Conservation (phyloP, 2,329 filamentous ascomycete genomes). For the Cytospora chrysosperma region DNA sequence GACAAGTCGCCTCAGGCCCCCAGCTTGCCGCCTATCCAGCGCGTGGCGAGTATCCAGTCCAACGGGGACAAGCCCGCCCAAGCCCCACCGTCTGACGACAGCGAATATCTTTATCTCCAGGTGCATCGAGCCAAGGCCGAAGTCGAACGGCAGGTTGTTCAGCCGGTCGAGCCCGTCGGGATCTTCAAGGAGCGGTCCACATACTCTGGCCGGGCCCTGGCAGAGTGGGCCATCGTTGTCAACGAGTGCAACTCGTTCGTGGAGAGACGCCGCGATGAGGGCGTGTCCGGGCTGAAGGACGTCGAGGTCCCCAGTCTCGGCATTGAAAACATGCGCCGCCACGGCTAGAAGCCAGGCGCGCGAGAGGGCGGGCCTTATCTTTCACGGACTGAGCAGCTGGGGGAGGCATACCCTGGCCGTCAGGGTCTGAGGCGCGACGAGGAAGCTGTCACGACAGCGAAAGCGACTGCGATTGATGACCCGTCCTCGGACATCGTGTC, state of each 20-base stretch:
- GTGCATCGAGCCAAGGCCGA: slow-evolving; percentile 27
- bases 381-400: background rate
- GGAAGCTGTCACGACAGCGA: background rate
- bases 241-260: slow-evolving; percentile 80
- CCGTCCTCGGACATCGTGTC: background rate
- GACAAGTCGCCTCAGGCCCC: too few species aligned
- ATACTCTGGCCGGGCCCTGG: slow-evolving; percentile 71
- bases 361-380: background rate
- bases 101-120: background rate
- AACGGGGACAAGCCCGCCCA: slow-evolving; percentile 23
- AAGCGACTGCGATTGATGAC: background rate
- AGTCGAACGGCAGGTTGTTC: slow-evolving; percentile 34
- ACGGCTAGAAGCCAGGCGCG: slow-evolving; percentile 19
- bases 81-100: slow-evolving; percentile 13
- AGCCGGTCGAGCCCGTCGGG: slow-evolving; percentile 47
- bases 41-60: slow-evolving; percentile 22
- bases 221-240: slow-evolving; percentile 75
- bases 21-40: slow-evolving; percentile 27
- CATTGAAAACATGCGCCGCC: slow-evolving; percentile 58
- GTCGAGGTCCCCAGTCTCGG: slow-evolving; percentile 68
- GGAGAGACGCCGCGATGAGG: slow-evolving; percentile 72
- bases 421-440: background rate
- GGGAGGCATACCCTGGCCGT: background rate
- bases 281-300: slow-evolving; percentile 62
- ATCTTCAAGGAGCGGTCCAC: slow-evolving; percentile 48